A percentile compares a stretch with the other conserved stretches of the same genome.
Conservation (phyloP, 306 rosid species). For the Acacia crassicarpa region DNA sequence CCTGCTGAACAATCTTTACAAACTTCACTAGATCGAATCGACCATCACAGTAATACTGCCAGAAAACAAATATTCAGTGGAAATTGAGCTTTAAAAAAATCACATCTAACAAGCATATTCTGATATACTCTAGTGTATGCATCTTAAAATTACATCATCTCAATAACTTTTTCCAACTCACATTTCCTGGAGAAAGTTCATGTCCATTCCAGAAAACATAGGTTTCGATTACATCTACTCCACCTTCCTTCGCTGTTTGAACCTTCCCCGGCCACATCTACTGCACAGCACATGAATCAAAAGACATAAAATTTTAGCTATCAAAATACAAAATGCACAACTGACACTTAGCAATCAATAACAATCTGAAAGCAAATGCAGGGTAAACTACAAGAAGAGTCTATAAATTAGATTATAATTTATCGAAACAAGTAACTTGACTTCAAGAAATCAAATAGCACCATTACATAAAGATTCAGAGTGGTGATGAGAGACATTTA, state of each 20-base stretch:
- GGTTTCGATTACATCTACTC: constrained; percentile 80
- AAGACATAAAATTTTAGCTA: constrained; percentile 3
- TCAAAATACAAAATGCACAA: constrained; percentile 18
- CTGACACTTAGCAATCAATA: neutral
- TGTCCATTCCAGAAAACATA: constrained; percentile 98
- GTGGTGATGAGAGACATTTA: neutral
- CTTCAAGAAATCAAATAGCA: neutral
- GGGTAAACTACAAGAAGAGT: neutral
- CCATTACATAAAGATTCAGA: neutral
- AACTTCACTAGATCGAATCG: constrained; percentile 52
- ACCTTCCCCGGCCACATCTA: constrained; percentile 95
- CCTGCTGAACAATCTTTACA: constrained; percentile 45
- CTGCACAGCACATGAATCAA: constrained; percentile 26
- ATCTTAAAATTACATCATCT: neutral
- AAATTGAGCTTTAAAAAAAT: neutral
- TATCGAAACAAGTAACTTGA: constrained; percentile 11
- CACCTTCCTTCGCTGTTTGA: constrained; percentile 88
- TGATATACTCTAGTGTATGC: neutral
- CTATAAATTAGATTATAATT: neutral
- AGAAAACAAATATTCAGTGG: constrained; percentile 11
- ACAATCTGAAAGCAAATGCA: neutral
- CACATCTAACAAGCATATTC: neutral
- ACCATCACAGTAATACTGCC: constrained; percentile 56
- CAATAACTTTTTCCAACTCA: constrained; percentile 36
- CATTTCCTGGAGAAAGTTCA: constrained; percentile 86